Evolutionary conservation across 1,284 basidiomycete species (phyloP).

Genomic region (Heimioporus retisporus): DNA sequence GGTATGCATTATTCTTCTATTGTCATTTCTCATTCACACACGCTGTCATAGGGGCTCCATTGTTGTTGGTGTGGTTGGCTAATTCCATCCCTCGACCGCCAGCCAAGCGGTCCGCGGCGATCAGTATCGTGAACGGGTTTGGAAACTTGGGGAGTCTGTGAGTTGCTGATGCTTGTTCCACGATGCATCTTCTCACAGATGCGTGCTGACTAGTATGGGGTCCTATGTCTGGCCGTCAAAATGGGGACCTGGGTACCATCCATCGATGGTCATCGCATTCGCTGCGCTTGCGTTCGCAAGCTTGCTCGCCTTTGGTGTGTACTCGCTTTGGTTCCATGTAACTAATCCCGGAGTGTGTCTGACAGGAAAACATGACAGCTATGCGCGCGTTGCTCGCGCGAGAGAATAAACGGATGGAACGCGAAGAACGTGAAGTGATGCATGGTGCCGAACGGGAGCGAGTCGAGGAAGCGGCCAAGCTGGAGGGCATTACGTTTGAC

Average conservation of each 20-base stretch:
- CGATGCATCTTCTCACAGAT: too few relatives aligned
- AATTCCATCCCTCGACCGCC: conserved; percentile 74
- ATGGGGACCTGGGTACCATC: conserved; percentile 64
- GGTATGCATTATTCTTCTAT: conserved; percentile 47
- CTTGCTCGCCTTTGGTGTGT: conserved; percentile 50
- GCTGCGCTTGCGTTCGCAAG: conserved; percentile 52
- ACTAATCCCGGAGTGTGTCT: too few relatives aligned
- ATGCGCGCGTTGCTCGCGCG: too few relatives aligned
- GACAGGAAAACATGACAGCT: too few relatives aligned
- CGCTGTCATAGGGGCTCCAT: conserved; percentile 10
- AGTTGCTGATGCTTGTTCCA: conserved; percentile 37
- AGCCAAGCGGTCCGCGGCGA: conserved; percentile 63
- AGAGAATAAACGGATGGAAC: conserved; percentile 57
- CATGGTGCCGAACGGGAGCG: conserved; percentile 52
- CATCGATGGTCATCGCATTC: conserved; percentile 62
- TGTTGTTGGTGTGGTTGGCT: conserved; percentile 72
- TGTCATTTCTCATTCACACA: too few relatives aligned
- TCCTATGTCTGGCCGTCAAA: conserved; percentile 63
- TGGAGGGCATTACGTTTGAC: conserved; percentile 63
- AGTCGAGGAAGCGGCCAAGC: conserved; percentile 59
- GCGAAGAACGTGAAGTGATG: conserved; percentile 55
- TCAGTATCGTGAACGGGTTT: conserved; percentile 47
- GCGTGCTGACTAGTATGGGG: conserved; percentile 39
- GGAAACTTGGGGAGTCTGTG: conserved; percentile 46
- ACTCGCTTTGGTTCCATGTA: too few relatives aligned